Evolutionary conservation across 1,139 yeast species (phyloP), one percentile per base, ranked within the genome.

Genomic region (Debaryomycetaceae sp.): DNA sequence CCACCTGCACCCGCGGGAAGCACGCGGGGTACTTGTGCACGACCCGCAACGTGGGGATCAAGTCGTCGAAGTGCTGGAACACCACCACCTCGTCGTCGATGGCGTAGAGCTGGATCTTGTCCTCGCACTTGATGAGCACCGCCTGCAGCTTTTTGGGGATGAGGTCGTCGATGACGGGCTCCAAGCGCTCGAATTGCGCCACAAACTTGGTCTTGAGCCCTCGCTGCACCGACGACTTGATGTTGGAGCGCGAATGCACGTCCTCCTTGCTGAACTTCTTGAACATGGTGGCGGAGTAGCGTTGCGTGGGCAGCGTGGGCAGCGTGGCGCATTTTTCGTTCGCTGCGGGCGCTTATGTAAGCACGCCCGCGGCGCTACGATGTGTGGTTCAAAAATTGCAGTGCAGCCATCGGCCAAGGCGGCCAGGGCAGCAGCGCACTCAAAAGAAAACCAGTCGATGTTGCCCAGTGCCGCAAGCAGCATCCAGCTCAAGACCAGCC

Each of bases 131-230:
- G 50, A 83, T 73, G 40, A 83, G 71, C 31, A 82, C 75, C 27
- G 85, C 75, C 52, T 84, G 93, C n/a, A 89, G 75, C 57, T 91
- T 89, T 65, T 91, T 89, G 49, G 97, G 97, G 48, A 89, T 74
- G 40, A 89, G 61, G 30, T 75, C 83, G 47, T 88, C 96, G 29
- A 88, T 81, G 17, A 73, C 78, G 4, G 78, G 72, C 49, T 84
- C 95, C 41, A 86, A 60, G 22, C 60, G 64, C 16, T 88, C 88
- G 51, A 80, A 89, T 53, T 81, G 85, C 8, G 67, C 65, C 2
- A 81, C 82, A 32, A 89, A 68, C 46, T 79, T 83, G 22, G 82
- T 46, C 53, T 84, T 84, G 43, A 89, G 68, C 6, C 84, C 83
- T 56, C 96, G 75, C 53, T 88, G 96, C 9, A 83, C 91, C 1